phyloP scores from a whole-genome alignment of 169 alveolate genomes.

The Condylostoma magnum region DNA sequence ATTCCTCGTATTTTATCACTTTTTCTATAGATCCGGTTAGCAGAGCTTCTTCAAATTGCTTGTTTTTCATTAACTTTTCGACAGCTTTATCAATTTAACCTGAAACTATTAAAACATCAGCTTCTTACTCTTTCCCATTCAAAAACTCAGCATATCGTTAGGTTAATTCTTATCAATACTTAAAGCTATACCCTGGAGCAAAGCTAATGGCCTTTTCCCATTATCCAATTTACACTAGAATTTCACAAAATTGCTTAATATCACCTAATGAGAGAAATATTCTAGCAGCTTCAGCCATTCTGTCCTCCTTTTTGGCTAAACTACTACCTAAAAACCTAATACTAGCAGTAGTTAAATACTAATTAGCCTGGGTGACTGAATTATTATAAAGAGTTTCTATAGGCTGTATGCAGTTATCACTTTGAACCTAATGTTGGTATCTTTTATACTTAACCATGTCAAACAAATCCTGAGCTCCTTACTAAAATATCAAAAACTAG shows the following conservation, averaged over 20 bases:
- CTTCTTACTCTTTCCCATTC: constrained; percentile 27
- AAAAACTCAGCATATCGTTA: constrained; percentile 20
- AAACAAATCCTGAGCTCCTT: constrained; percentile 30
- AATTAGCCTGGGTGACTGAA: constrained; percentile 1
- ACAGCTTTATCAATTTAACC: constrained; percentile 44
- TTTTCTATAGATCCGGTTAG: constrained; percentile 21
- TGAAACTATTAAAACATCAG: constrained; percentile 16
- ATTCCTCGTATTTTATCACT: not conserved
- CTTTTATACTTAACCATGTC: constrained; percentile 1
- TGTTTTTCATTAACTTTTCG: constrained; percentile 9
- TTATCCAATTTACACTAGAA: constrained; percentile 30
- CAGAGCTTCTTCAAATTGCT: constrained; percentile 53
- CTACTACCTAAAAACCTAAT: constrained; percentile 7
- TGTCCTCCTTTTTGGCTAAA: constrained; percentile 28
- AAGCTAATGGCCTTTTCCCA: constrained; percentile 56
- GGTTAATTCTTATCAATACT: constrained; percentile 43
- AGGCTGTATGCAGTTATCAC: not conserved
- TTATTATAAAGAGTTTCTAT: constrained; percentile 4
- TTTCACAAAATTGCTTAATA: constrained; percentile 45
- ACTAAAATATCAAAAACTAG: not conserved
- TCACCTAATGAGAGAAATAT: constrained; percentile 36
- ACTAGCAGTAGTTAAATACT: constrained; percentile 21
- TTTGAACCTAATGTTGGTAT: not conserved
- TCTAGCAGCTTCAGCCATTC: constrained; percentile 34
- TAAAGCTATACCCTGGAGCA: constrained; percentile 56